Evolutionary conservation across 2,329 filamentous ascomycete species (phyloP).

Genomic region (Alternaria solani): DNA sequence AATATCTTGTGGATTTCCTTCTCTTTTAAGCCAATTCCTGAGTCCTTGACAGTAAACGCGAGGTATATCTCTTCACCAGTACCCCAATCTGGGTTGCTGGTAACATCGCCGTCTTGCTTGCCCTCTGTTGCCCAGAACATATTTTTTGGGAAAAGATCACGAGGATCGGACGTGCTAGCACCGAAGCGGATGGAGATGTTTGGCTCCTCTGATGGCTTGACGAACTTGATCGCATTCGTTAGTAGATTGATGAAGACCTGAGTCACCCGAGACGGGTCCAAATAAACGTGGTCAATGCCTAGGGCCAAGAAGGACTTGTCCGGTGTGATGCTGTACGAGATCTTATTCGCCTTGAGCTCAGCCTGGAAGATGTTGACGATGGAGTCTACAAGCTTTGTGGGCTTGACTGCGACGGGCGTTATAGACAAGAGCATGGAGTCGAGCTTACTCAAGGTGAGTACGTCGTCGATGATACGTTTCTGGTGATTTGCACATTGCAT

Average conservation of each 20-base stretch:
- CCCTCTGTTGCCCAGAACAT: conserved; percentile 45
- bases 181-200: conserved; percentile 52
- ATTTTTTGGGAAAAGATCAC: conserved; percentile 33
- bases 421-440: conserved; percentile 56
- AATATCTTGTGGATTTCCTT: conserved; percentile 52
- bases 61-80: conserved; percentile 51
- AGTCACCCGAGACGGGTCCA: conserved; percentile 55
- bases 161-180: conserved; percentile 37
- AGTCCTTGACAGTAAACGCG: conserved; percentile 50
- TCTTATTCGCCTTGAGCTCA: conserved; percentile 47
- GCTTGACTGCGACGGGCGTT: conserved; percentile 51
- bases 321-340: conserved; percentile 40
- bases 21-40: conserved; percentile 51
- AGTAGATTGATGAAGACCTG: conserved; percentile 85
- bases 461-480: conserved; percentile 59
- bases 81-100: conserved; percentile 46
- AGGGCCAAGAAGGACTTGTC: conserved; percentile 50
- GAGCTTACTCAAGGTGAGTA: conserved; percentile 56
- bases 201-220: conserved; percentile 46
- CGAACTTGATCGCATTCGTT: conserved; percentile 60
- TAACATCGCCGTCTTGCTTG: conserved; percentile 33
- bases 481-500: conserved; percentile 58
- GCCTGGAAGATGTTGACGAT: conserved; percentile 51
- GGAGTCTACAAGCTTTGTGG: conserved; percentile 47
- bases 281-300: conserved; percentile 49